Percentiles rank a stretch among this genome's conserved stretches.
Conservation (phyloP, 2,329 filamentous ascomycete species). For the Chaetothyriales sp. region DNA sequence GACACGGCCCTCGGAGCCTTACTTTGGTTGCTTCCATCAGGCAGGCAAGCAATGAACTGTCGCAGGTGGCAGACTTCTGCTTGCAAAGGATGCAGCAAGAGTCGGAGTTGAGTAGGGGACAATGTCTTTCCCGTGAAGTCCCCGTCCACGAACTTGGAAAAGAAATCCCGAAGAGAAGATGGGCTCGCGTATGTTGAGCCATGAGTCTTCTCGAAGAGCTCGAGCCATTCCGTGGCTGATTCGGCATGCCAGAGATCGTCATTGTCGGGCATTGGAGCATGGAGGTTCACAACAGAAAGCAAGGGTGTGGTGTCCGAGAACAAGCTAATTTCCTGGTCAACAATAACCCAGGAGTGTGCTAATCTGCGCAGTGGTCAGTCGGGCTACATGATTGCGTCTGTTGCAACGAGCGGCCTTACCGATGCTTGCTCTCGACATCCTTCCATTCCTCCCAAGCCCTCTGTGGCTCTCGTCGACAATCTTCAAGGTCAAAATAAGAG, state of each 20-base stretch:
- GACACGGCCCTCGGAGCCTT: constrained; percentile 39
- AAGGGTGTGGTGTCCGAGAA: constrained; percentile 52
- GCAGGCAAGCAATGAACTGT: constrained; percentile 53
- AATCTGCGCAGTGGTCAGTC: constrained; percentile 33
- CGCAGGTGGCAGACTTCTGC: constrained; percentile 50
- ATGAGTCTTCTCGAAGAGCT: constrained; percentile 46
- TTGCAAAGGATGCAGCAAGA: constrained; percentile 56
- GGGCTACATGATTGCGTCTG: constrained; percentile 12
- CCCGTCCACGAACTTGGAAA: constrained; percentile 54
- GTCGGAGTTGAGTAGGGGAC: constrained; percentile 47
- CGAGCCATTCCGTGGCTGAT: constrained; percentile 45
- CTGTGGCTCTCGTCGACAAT: constrained; percentile 34
- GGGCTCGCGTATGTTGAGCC: constrained; percentile 30
- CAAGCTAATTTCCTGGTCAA: constrained; percentile 56
- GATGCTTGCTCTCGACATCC: constrained; percentile 48
- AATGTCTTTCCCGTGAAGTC: constrained; percentile 37
- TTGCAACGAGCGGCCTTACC: constrained; percentile 31
- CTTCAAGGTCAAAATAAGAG: constrained; percentile 32
- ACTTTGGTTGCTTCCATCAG: constrained; percentile 29
- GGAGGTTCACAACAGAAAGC: constrained; percentile 52
- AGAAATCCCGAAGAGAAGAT: constrained; percentile 48
- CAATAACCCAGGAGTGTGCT: constrained; percentile 63
- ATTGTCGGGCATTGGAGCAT: constrained; percentile 49
- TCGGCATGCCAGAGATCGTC: constrained; percentile 52
- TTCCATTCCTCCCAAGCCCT: constrained; percentile 52